Evolutionary conservation across 495 filamentous ascomycete species (phyloP).

Genomic region (Hypomontagnella submonticulosa): DNA sequence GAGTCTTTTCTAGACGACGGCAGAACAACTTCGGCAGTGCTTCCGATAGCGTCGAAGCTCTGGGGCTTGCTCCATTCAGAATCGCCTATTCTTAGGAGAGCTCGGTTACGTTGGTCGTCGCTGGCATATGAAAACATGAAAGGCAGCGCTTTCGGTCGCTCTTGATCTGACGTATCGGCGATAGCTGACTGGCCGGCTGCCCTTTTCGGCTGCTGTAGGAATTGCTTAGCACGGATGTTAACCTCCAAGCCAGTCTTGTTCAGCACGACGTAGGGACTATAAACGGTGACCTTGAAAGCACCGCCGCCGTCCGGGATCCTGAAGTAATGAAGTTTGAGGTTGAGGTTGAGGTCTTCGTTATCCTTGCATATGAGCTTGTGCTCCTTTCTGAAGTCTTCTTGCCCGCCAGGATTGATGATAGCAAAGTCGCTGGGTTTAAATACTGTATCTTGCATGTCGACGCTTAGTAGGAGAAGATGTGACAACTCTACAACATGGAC

Average conservation of each 20-base stretch:
- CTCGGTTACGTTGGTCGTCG: slow-evolving; percentile 90
- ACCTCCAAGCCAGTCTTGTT: slow-evolving; percentile 95
- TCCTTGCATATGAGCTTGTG: slow-evolving; percentile 83
- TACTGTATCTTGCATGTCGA: slow-evolving; percentile 94
- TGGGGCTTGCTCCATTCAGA: slow-evolving; percentile 97
- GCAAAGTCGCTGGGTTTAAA: slow-evolving; percentile 96
- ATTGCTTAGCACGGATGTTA: slow-evolving; percentile 86
- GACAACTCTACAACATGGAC: slow-evolving; percentile 97
- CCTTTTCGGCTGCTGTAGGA: slow-evolving; percentile 81
- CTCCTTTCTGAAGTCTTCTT: slow-evolving; percentile 91
- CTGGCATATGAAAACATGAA: slow-evolving; percentile 95
- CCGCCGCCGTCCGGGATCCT: slow-evolving; percentile 93
- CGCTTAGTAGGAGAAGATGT: slow-evolving; percentile 88
- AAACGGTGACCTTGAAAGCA: slow-evolving; percentile 94
- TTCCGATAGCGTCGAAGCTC: slow-evolving; percentile 98
- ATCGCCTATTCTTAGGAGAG: slow-evolving; percentile 83
- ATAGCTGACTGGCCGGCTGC: slow-evolving; percentile 78
- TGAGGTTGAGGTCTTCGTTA: slow-evolving; percentile 77
- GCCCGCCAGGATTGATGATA: slow-evolving; percentile 89
- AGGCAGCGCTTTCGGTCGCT: slow-evolving; percentile 75
- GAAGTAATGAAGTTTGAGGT: slow-evolving; percentile 90
- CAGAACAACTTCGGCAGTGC: slow-evolving; percentile 84
- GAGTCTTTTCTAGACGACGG: slow-evolving; percentile 74
- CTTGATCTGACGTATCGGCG: slow-evolving; percentile 49
- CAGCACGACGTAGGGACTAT: slow-evolving; percentile 90